phyloP scores from a whole-genome alignment of 2,329 filamentous ascomycete species.

The Curvularia spicifera region DNA sequence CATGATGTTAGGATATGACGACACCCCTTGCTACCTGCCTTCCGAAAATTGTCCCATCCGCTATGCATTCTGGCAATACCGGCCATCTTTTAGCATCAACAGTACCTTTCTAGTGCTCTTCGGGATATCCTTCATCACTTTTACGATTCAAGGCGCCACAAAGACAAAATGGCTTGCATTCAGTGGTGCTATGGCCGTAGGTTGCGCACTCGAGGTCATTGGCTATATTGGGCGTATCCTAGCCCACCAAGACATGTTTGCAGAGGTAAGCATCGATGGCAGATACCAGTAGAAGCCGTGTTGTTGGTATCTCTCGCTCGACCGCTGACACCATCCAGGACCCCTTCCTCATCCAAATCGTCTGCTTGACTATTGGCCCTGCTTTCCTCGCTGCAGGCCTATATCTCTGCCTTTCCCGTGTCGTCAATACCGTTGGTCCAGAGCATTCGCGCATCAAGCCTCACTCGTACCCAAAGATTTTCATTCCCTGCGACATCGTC shows the following conservation, averaged over 20 bases:
- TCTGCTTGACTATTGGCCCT: conserved; percentile 62
- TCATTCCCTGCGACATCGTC: conserved; percentile 58
- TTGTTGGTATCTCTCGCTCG: no score
- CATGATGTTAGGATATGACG: conserved; percentile 17
- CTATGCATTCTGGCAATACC: conserved; percentile 54
- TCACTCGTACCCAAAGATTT: conserved; percentile 57
- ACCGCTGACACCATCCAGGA: conserved; percentile 39
- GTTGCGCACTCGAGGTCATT: conserved; percentile 64
- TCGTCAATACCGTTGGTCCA: conserved; percentile 50
- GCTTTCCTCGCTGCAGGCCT: conserved; percentile 68
- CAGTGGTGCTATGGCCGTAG: conserved; percentile 60
- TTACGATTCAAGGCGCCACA: conserved; percentile 47
- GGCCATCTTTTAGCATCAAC: conserved; percentile 52
- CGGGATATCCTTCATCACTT: conserved; percentile 49
- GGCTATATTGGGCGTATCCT: conserved; percentile 68
- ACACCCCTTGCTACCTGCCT: conserved; percentile 38
- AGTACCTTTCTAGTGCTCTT: conserved; percentile 54
- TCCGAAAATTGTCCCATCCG: conserved; percentile 50
- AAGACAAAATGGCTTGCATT: conserved; percentile 52
- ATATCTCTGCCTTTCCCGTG: conserved; percentile 65
- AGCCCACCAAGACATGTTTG: conserved; percentile 65
- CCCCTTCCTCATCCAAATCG: conserved; percentile 71
- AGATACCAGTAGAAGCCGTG: not conserved
- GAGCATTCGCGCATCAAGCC: conserved; percentile 54
- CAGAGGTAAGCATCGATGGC: conserved; percentile 33